Base-by-base conservation (phyloP, 106 monocot species). In the Triglochin maritima region DNA sequence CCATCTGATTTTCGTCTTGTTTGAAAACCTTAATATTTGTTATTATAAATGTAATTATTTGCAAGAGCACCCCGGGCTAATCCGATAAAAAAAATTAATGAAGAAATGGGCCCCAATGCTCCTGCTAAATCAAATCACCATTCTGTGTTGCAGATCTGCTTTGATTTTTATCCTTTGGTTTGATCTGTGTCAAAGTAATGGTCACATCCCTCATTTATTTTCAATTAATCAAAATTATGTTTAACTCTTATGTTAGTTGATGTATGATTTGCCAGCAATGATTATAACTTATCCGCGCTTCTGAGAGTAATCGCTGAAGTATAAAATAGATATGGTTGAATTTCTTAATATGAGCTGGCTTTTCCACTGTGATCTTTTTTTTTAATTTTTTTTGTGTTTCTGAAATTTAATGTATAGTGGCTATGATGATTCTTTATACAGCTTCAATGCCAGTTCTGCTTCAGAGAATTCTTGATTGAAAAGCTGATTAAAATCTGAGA, bases 141-240 rank as follows among this genome's bases (percentile, higher is more conserved):
- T 49, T 49, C 65, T 49, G 65, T 65, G 65, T 65, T 65, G 65
- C 65, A 65, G 65, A 50, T 65, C 65, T 17, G 65, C 47, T 65
- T 45, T 8, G 9, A 4, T 5, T 2, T 45, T 5, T 13, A 15
- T 45, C 15, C 44, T n/a, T 15, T 65, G n/a, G 49, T 49, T 49
- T 50, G 44, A 65, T 50, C 65, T 65, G 65, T 65, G 65, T 65
- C 65, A 65, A 65, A 65, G 65, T 45, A 49, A 65, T 10, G 65
- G 65, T 49, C 16, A 65, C 49, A 65, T 14, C 7, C 7, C 42
- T 1, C n/a, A 43, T 4, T 0, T 4, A 43, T 44, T 0, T 60
- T 60, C 29, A 7, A 7, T 59, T 15, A 2, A 29, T 4, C 9
- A 17, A 9, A 6, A 5, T 9, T 60, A 0, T 0, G 9, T 6